Evolutionary conservation across 257 asterid species (phyloP).

Genomic region (Phtheirospermum japonicum): DNA sequence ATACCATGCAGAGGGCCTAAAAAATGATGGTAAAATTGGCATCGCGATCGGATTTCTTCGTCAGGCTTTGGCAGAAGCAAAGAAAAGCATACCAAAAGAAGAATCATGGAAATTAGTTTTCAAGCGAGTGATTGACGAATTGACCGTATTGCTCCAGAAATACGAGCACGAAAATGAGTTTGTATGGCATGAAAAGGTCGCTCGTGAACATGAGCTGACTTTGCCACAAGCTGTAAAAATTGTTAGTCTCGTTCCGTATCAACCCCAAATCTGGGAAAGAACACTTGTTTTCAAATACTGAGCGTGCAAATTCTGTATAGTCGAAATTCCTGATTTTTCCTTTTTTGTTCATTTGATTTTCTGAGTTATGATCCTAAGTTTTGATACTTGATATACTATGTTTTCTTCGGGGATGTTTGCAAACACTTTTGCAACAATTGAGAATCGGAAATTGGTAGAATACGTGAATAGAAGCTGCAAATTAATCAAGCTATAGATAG

Average conservation of each 20-base stretch:
- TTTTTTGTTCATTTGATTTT: too few relatives aligned
- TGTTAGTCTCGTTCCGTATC: conserved; percentile 42
- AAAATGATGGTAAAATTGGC: conserved; percentile 48
- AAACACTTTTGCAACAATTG: too few relatives aligned
- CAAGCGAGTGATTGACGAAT: conserved; percentile 39
- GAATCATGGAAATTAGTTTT: conserved; percentile 45
- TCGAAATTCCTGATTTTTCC: background rate
- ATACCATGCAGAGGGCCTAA: conserved; percentile 43
- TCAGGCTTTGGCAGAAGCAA: conserved; percentile 34
- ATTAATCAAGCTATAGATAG: too few relatives aligned
- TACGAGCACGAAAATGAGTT: conserved; percentile 62
- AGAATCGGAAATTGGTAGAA: too few relatives aligned
- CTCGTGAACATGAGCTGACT: conserved; percentile 35
- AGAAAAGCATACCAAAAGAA: conserved; percentile 42
- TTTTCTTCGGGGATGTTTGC: too few relatives aligned
- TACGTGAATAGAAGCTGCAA: too few relatives aligned
- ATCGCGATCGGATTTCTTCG: conserved; percentile 53
- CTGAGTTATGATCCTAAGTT: too few relatives aligned
- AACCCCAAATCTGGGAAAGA: conserved; percentile 44
- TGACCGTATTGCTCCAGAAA: conserved; percentile 37
- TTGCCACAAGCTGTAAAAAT: conserved; percentile 44
- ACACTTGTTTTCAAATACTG: conserved; percentile 33
- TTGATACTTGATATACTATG: too few relatives aligned
- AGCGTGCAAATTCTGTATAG: conserved; percentile 26
- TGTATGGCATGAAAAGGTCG: conserved; percentile 54